These are phyloP conservation scores for Inga oerstediana DNA, from an alignment of 306 rosid genomes.

Conservation along the genomic window DNA sequence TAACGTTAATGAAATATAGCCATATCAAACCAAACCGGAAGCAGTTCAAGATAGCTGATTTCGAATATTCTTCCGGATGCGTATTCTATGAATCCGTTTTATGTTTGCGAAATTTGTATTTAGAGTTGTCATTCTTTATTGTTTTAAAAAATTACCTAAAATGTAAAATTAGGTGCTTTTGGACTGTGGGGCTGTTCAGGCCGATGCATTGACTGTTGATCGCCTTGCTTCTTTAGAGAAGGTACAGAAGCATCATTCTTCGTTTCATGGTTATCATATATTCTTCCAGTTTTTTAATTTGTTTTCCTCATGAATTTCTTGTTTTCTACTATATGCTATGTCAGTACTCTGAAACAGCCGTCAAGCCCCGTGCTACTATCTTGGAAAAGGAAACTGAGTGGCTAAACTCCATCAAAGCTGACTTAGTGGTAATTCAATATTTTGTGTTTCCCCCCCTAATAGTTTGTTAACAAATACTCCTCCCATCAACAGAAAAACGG, in stretches of 20 bases:
- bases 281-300: not conserved
- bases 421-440: slow-evolving; percentile 72
- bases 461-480: not conserved
- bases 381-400: slow-evolving; percentile 77
- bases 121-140: slow-evolving; percentile 4
- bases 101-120: slow-evolving; percentile 11
- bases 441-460: not conserved
- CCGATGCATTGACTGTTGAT: slow-evolving; percentile 95
- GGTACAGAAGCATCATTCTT: slow-evolving; percentile 46
- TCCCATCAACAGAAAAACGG: slow-evolving; percentile 12
- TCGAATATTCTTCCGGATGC: not conserved
- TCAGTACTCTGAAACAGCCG: slow-evolving; percentile 92
- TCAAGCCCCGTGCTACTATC: slow-evolving; percentile 75
- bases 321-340: slow-evolving; percentile 31
- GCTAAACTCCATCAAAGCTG: slow-evolving; percentile 89
- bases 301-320: not conserved
- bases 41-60: not conserved
- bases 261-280: slow-evolving; percentile 3
- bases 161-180: slow-evolving; percentile 66
- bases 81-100: slow-evolving; percentile 11
- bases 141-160: not conserved
- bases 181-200: slow-evolving; percentile 98
- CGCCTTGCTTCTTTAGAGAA: slow-evolving; percentile 95
- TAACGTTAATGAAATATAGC: not conserved
- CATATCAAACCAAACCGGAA: not conserved